Evolutionary conservation across 2,329 filamentous ascomycete genomes (phyloP).

Genomic region (Aspergillus intermedius): DNA sequence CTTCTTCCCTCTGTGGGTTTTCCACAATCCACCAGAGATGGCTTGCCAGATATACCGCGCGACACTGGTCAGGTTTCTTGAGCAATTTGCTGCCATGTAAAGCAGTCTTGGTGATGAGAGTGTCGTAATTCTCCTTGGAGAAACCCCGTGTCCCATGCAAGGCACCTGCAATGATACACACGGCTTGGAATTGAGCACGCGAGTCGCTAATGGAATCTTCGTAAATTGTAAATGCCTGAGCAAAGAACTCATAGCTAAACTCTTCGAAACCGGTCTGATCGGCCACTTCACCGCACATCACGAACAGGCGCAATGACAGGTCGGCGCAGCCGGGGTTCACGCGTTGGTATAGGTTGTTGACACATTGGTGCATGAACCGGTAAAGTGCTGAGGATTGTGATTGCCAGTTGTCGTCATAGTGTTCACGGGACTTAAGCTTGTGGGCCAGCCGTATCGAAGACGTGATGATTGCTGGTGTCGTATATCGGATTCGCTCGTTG

Average conservation of each 20-base stretch:
- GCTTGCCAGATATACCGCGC: constrained; percentile 91
- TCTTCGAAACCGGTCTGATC: constrained; percentile 90
- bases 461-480: constrained; percentile 85
- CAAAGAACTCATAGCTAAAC: constrained; percentile 96
- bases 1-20: constrained; percentile 69
- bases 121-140: constrained; percentile 96
- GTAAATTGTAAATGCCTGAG: constrained; percentile 96
- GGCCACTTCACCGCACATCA: constrained; percentile 85
- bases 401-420: constrained; percentile 71
- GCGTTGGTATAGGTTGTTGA: constrained; percentile 81
- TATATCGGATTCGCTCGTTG: constrained; percentile 92
- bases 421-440: constrained; percentile 82
- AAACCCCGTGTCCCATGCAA: constrained; percentile 86
- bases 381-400: constrained; percentile 73
- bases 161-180: constrained; percentile 85
- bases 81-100: constrained; percentile 93
- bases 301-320: constrained; percentile 80
- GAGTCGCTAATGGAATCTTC: constrained; percentile 95
- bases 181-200: constrained; percentile 93
- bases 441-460: constrained; percentile 83
- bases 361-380: constrained; percentile 87
- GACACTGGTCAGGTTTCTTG: constrained; percentile 96
- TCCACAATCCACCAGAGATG: constrained; percentile 98
- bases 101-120: constrained; percentile 93
- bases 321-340: constrained; percentile 79